Base-by-base conservation (phyloP, 148 eudicot genomes). In the Vaccinium myrtillus region DNA sequence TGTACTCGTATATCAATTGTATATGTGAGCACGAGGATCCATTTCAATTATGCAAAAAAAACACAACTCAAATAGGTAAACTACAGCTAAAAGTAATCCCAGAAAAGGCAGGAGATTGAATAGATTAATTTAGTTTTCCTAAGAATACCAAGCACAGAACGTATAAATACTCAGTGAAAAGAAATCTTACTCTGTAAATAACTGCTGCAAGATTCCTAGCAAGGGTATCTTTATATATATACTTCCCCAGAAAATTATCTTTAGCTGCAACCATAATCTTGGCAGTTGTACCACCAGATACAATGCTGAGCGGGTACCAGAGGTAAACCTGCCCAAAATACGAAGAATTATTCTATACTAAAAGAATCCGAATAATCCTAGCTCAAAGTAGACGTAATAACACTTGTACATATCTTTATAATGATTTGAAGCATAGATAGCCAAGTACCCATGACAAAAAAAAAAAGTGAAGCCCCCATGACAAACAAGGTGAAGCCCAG, bases 251-350 rank as follows among this genome's bases (percentile, higher is more conserved):
- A 75, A 97, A 92, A 86, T 94, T 97, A 85, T 97, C 96, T 89
- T 97, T 97, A 30, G 98, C 99, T 71, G 99, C 98, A 75, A 97
- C 95, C 98, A 97, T 93, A 77, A 97, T 95, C 87, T 97, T 97
- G n/a, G 99, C 99, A 14, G 99, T 97, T 51, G 99, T 95, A 18
- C 99, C 99, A 55, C 98, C 99, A 53, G 94, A 87, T 69, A 97
- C 85, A 39, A 97, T 87, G 87, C 90, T 97, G 53, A 97, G 92
- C 10, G 99, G 99, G 77, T 93, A 95, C 98, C 99, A 97, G 61
- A 97, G 90, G 85, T 89, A 91, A 78, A 94, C 98, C 99, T 97
- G 95, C 84, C 71, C 80, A 86, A 56, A 53, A 16, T n/a, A 32
- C 10, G 77, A 55, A 86, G 55, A 1, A 75, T 36, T 7, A 56